Conservation (phyloP, 23 red algal species). For the Gracilaria gracilis region DNA sequence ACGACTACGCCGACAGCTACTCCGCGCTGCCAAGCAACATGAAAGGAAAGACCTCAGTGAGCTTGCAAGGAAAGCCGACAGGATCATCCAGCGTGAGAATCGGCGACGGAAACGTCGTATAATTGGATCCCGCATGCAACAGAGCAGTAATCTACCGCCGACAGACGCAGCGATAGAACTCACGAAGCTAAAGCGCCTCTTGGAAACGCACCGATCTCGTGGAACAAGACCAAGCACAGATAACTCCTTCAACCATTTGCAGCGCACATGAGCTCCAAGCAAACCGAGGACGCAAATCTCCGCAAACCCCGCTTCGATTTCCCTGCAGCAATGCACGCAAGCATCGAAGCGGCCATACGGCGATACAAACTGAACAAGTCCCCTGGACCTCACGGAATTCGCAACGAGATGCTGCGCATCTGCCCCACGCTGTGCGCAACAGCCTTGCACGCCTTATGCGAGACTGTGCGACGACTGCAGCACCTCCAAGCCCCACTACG, state of each 20-base stretch:
- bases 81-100: neutral
- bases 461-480: neutral
- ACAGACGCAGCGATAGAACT: neutral
- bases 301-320: neutral
- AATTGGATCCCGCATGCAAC: neutral
- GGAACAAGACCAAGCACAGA: neutral
- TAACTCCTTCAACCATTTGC: neutral
- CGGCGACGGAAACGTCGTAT: neutral
- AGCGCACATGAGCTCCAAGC: neutral
- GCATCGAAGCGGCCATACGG: constrained; percentile 6
- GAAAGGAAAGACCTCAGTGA: too few species aligned
- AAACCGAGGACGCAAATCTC: neutral
- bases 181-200: neutral
- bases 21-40: neutral
- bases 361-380: constrained; percentile 5
- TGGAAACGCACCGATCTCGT: too few species aligned
- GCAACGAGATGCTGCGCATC: constrained; percentile 19
- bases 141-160: neutral
- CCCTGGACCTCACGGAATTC: constrained; percentile 1
- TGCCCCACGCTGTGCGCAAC: neutral
- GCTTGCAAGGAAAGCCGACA: too few species aligned
- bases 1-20: neutral
- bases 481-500: neutral
- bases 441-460: neutral
- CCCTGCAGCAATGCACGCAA: neutral